phyloP scores from a whole-genome alignment of 176 grass and related monocot genomes.

The Rhynchospora breviuscula region DNA sequence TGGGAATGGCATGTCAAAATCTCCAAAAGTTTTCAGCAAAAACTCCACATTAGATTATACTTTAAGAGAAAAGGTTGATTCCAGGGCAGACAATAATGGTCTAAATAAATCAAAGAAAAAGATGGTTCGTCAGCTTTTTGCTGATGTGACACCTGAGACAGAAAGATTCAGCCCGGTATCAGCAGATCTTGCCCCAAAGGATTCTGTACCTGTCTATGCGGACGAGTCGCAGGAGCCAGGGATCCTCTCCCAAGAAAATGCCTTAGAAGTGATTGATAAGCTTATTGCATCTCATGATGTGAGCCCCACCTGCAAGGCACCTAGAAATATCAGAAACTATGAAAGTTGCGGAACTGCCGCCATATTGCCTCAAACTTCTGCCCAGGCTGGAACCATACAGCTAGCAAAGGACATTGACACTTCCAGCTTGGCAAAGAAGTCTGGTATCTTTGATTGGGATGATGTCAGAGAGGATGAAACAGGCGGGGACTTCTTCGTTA shows the following conservation, averaged over 20 bases:
- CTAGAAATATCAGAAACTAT: slow-evolving; percentile 35
- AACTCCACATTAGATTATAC: slow-evolving; percentile 13
- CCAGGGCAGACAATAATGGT: slow-evolving; percentile 29
- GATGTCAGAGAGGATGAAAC: slow-evolving; percentile 55
- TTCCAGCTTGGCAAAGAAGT: slow-evolving; percentile 29
- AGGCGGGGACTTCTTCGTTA: slow-evolving; percentile 67
- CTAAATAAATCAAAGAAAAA: slow-evolving; percentile 39
- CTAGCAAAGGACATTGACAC: slow-evolving; percentile 45
- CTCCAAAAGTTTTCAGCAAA: slow-evolving; percentile 1
- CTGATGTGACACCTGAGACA: slow-evolving; percentile 29
- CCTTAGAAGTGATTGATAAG: slow-evolving; percentile 70
- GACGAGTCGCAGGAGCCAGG: slow-evolving; percentile 56
- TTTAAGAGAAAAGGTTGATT: slow-evolving; percentile 27
- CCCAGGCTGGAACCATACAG: slow-evolving; percentile 44
- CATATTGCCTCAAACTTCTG: slow-evolving; percentile 14
- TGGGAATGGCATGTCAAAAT: background rate
- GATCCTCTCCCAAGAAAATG: slow-evolving; percentile 69
- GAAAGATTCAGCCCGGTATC: slow-evolving; percentile 8
- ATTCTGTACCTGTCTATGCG: slow-evolving; percentile 39
- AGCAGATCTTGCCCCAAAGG: background rate
- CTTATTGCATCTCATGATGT: slow-evolving; percentile 50
- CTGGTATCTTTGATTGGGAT: slow-evolving; percentile 54
- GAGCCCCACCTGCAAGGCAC: slow-evolving; percentile 31
- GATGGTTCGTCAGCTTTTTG: slow-evolving; percentile 58
- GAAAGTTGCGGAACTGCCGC: slow-evolving; percentile 31